phyloP scores from a whole-genome alignment of 2,329 filamentous ascomycete genomes.

The Tothia fuscella region DNA sequence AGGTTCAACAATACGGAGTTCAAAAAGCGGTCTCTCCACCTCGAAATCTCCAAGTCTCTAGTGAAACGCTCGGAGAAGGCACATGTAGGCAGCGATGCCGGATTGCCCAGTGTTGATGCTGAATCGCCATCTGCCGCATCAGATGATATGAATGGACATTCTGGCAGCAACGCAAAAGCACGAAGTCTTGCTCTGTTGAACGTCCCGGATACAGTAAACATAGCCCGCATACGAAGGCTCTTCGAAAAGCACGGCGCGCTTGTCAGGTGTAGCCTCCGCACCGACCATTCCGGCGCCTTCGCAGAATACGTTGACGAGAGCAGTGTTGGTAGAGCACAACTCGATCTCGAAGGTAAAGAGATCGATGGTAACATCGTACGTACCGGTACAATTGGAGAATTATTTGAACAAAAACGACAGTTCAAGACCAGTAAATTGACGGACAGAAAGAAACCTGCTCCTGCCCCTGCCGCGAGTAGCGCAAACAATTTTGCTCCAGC shows the following conservation, averaged over 20 bases:
- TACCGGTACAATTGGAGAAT: conserved; percentile 6
- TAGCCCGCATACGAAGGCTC: conserved; percentile 64
- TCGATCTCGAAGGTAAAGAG: conserved; percentile 5
- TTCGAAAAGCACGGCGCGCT: conserved; percentile 60
- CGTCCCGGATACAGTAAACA: conserved; percentile 84
- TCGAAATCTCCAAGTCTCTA: conserved; percentile 18
- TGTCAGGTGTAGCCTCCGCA: conserved; percentile 65
- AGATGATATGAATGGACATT: conserved; percentile 8
- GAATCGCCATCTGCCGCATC: conserved; percentile 17
- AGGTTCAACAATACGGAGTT: conserved; percentile 22
- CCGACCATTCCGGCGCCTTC: conserved; percentile 73
- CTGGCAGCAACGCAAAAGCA: conserved; percentile 28
- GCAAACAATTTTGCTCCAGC: conserved; percentile 1
- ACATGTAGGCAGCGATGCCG: conserved; percentile 7
- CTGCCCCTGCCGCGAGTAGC: not conserved
- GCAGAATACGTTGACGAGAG: conserved; percentile 54
- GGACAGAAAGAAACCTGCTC: conserved; percentile 3
- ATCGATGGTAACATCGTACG: conserved; percentile 8
- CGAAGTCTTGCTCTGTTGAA: conserved; percentile 74
- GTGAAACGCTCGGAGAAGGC: not conserved
- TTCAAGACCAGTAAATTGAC: conserved; percentile 1
- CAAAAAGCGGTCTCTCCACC: conserved; percentile 22
- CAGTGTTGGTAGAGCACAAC: conserved; percentile 6
- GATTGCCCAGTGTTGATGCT: conserved; percentile 14
- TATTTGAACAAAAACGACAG: conserved; percentile 8